Conservation (phyloP, 371 early-diverging fungal genomes). For the Funneliformis caledonium region DNA sequence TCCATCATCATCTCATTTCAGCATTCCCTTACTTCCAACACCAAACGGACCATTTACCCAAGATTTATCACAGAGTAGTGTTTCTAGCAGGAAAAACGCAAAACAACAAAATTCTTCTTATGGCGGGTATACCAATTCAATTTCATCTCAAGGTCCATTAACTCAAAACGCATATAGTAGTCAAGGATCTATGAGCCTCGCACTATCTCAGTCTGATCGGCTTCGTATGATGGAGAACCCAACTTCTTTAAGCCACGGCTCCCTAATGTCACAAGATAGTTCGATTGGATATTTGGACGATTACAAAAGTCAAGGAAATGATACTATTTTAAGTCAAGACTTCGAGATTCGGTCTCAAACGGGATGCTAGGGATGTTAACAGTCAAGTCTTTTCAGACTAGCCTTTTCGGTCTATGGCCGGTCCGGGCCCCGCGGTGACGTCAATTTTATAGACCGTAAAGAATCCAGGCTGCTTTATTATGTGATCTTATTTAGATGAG, state of each 20-base stretch:
- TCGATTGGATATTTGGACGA: conserved; percentile 57
- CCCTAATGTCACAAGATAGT: conserved; percentile 40
- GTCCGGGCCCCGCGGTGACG: too few relatives aligned
- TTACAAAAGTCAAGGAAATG: conserved; percentile 66
- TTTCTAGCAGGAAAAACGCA: conserved; percentile 53
- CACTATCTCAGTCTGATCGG: conserved; percentile 70
- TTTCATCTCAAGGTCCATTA: conserved; percentile 50
- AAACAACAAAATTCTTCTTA: conserved; percentile 41
- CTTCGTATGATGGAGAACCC: conserved; percentile 62
- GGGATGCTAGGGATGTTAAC: conserved; percentile 33
- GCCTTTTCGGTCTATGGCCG: too few relatives aligned
- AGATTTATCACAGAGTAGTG: conserved; percentile 63
- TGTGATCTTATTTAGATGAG: too few relatives aligned
- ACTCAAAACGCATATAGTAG: conserved; percentile 58
- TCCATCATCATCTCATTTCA: conserved; percentile 61
- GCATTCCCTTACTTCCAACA: conserved; percentile 66
- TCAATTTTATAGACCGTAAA: too few relatives aligned
- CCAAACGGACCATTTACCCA: conserved; percentile 74
- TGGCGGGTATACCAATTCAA: conserved; percentile 25
- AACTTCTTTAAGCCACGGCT: conserved; percentile 45
- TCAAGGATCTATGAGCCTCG: conserved; percentile 58
- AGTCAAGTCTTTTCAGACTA: too few relatives aligned
- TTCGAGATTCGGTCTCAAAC: conserved; percentile 52
- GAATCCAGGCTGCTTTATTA: too few relatives aligned
- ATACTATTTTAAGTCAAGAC: conserved; percentile 49